A percentile compares a stretch with the other conserved stretches of the same genome.
Conservation (phyloP, 352 stramenopile genomes). For the Pythium sukuiense region DNA sequence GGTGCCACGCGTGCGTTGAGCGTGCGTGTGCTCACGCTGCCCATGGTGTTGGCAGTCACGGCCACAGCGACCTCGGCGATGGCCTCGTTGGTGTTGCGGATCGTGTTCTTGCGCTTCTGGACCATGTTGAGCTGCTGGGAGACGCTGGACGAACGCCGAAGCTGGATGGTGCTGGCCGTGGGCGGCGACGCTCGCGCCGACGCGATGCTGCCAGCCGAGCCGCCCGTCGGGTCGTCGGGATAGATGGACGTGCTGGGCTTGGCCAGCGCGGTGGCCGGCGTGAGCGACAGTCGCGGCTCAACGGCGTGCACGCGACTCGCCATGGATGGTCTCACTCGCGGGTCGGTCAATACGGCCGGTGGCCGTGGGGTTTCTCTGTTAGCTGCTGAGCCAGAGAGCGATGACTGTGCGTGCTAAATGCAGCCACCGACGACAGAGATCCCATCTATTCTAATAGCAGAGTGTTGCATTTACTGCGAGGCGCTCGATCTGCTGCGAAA, state of each 20-base stretch:
- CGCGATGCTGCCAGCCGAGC: slow-evolving; percentile 34
- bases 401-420: slow-evolving; percentile 1
- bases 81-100: slow-evolving; percentile 23
- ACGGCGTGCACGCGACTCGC: neutral
- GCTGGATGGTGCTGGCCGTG: slow-evolving; percentile 37
- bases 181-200: slow-evolving; percentile 17
- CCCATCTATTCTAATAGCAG: too few species aligned
- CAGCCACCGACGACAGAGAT: neutral
- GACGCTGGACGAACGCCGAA: slow-evolving; percentile 44
- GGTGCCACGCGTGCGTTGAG: slow-evolving; percentile 37
- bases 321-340: neutral
- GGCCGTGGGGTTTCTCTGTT: neutral
- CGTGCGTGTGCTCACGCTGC: slow-evolving; percentile 24
- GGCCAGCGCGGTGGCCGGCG: slow-evolving; percentile 1
- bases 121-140: slow-evolving; percentile 37
- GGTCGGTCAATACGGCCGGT: neutral
- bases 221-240: slow-evolving; percentile 37
- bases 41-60: slow-evolving; percentile 23
- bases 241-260: slow-evolving; percentile 29
- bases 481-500: neutral
- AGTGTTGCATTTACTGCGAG: neutral
- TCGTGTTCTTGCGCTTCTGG: slow-evolving; percentile 31
- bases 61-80: slow-evolving; percentile 29
- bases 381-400: too few species aligned
- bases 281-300: neutral